These are phyloP conservation scores for Triticum monococcum DNA, from an alignment of 176 grass and related monocot genomes.

Conservation along the genomic window DNA sequence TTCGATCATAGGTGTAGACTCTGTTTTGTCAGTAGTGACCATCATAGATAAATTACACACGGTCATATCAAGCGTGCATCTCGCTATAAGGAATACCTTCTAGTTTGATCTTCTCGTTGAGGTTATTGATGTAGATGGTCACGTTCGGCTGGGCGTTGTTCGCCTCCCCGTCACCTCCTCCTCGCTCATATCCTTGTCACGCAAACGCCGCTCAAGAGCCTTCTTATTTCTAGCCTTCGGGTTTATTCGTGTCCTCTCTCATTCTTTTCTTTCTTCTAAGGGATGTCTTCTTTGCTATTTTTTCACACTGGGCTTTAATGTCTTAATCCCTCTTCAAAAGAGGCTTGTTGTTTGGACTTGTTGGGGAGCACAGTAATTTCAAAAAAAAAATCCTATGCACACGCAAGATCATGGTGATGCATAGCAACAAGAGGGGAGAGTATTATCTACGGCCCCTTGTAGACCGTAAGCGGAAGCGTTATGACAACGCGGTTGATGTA, in stretches of 20 bases:
- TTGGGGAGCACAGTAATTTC: too few species aligned
- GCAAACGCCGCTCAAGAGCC: constrained; percentile 19
- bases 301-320: constrained; percentile 2
- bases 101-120: constrained; percentile 96
- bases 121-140: constrained; percentile 98
- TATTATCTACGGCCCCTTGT: too few species aligned
- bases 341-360: too few species aligned
- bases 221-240: background rate
- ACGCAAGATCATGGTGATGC: too few species aligned
- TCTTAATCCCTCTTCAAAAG: background rate
- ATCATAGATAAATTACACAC: too few species aligned
- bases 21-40: too few species aligned
- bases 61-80: too few species aligned
- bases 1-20: too few species aligned
- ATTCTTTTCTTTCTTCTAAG: background rate
- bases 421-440: too few species aligned
- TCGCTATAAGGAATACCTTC: constrained; percentile 43
- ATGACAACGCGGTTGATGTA: too few species aligned
- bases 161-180: constrained; percentile 45
- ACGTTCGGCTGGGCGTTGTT: constrained; percentile 49
- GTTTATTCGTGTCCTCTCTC: background rate
- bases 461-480: too few species aligned
- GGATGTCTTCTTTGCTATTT: background rate
- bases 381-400: too few species aligned
- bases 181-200: constrained; percentile 54